These are phyloP conservation scores for Blepharisma stoltei DNA, from an alignment of 73 alveolate genomes.

Conservation along the genomic window DNA sequence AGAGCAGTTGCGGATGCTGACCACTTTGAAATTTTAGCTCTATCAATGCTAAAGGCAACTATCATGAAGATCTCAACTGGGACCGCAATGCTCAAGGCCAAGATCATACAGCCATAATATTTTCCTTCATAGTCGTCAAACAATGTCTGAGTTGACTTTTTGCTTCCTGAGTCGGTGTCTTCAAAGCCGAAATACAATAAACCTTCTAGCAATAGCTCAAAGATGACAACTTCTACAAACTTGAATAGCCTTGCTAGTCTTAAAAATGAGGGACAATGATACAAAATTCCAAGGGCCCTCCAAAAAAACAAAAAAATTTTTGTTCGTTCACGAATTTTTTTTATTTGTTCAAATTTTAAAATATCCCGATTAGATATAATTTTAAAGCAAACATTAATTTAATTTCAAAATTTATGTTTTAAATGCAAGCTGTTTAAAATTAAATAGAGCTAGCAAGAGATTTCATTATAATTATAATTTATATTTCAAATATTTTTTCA, in stretches of 20 bases:
- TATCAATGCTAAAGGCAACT: background rate
- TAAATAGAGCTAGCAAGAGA: no score
- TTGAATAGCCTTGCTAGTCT: background rate
- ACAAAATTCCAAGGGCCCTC: background rate
- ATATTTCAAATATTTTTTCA: no score
- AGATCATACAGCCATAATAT: background rate
- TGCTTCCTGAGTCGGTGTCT: background rate
- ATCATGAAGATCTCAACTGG: background rate
- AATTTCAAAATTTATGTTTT: no score
- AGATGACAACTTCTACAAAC: background rate
- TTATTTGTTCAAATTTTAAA: no score
- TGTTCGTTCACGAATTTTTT: no score
- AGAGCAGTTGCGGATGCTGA: background rate
- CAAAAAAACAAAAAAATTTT: no score
- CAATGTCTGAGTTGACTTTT: background rate
- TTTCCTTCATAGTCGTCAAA: conserved; percentile 1
- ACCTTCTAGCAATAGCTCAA: conserved; percentile 3
- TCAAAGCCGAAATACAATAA: background rate
- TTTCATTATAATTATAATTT: no score
- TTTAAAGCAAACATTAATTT: no score
- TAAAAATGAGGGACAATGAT: background rate
- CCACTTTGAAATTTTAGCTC: background rate
- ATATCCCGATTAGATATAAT: no score
- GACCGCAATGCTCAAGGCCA: background rate
- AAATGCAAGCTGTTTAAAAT: no score